Evolutionary conservation across 2,329 filamentous ascomycete species (phyloP).

Genomic region (Xylaria sp.): DNA sequence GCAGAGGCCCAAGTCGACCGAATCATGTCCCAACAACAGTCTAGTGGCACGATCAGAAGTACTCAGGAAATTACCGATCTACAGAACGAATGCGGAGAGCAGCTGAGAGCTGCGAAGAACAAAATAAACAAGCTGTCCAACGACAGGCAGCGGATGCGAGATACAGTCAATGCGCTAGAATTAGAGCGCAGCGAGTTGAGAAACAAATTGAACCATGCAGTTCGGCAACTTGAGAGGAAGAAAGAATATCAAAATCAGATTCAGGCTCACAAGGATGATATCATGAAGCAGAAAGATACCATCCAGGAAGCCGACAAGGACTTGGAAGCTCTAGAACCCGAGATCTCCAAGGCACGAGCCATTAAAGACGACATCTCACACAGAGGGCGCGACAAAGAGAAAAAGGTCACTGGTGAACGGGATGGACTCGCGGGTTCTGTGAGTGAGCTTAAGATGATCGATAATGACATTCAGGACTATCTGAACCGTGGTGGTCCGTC

Average conservation of each 20-base stretch:
- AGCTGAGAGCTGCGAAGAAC: conserved; percentile 72
- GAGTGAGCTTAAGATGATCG: conserved; percentile 79
- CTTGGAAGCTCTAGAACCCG: conserved; percentile 77
- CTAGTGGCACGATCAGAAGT: conserved; percentile 72
- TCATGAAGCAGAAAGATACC: conserved; percentile 73
- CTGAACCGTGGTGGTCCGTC: conserved; percentile 77
- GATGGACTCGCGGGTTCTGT: conserved; percentile 78
- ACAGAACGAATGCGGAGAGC: conserved; percentile 73
- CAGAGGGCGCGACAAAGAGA: conserved; percentile 77
- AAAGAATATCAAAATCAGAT: conserved; percentile 76
- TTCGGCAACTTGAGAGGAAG: conserved; percentile 85
- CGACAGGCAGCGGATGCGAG: conserved; percentile 78
- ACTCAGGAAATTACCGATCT: conserved; percentile 87
- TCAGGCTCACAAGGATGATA: conserved; percentile 76
- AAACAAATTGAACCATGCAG: conserved; percentile 76
- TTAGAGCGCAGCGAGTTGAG: conserved; percentile 80
- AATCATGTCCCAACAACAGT: conserved; percentile 79
- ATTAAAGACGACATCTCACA: conserved; percentile 81
- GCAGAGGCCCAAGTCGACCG: conserved; percentile 79
- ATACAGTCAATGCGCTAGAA: conserved; percentile 76
- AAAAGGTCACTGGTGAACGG: conserved; percentile 75
- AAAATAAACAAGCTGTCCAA: conserved; percentile 72
- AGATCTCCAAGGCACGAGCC: conserved; percentile 79
- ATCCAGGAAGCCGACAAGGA: conserved; percentile 78
- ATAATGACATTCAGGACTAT: conserved; percentile 83